Base-by-base conservation (phyloP, 1,139 yeast species). In the Suhomyces choctaworum region DNA sequence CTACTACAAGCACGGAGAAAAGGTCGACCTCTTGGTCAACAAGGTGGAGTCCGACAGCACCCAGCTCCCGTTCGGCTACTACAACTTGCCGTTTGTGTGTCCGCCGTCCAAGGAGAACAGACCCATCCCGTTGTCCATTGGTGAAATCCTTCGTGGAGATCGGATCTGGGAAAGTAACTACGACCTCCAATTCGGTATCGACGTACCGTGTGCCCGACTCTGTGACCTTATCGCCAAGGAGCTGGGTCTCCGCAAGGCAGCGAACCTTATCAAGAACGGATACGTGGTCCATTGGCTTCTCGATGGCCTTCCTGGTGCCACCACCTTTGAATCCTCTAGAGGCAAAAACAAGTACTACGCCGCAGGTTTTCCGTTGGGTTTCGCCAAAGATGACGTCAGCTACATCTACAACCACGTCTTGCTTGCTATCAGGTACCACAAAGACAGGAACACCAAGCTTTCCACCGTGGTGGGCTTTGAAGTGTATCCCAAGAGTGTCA, bases 271-370 rank as follows among this genome's bases (percentile, higher is more conserved):
- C 31, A 67, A 76, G 46, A 66, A 80, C 37, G 86, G 86, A 3
- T 88, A 88, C 50, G 82, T 82, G 34, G 89, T 76, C 9, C 92
- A 88, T 52, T 89, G 96, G 96, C 61, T 77, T 27, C 69, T 88
- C 14, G 96, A 89, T 61, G 88, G 82, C 13, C 63, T 89, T 25
- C 96, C 96, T 0, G 95, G 94, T 3, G 94, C 96, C 3, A 87
- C 96, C 4, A 85, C 95, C 1, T 85, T 82, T 52, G 77, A 82
- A 22, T 78, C 85, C 6, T 71, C 79, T 4, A 77, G 74, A 30
- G 66, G 75, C 27, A 69, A 68, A 41, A 64, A 68, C 33, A 82
- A 86, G 52, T 85, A 82, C 57, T 88, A 88, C 50, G 85, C 89
- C 4, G 80, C 95, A 2, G 97, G 96, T 1, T 89, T 88, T 62